Evolutionary conservation across 83 land plant species (phyloP).

Genomic region (Diphasiastrum complanatum): DNA sequence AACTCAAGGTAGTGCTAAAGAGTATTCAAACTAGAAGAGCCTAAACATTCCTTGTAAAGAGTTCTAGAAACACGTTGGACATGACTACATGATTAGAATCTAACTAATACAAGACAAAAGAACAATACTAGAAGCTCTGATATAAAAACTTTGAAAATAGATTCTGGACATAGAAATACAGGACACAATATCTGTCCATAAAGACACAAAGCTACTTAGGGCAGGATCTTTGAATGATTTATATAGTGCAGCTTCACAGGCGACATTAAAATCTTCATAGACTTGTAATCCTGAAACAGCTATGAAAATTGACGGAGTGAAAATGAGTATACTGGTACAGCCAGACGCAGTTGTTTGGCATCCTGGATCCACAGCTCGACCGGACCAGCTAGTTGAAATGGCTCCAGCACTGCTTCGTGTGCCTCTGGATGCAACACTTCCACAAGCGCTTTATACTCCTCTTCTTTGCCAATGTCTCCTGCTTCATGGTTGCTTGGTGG

Average conservation of each 20-base stretch:
- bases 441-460: slow-evolving; percentile 28
- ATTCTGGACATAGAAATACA: too few relatives aligned
- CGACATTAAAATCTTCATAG: too few relatives aligned
- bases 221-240: too few relatives aligned
- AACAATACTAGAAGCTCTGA: too few relatives aligned
- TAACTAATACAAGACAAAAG: too few relatives aligned
- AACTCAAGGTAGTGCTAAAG: neutral
- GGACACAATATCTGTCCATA: too few relatives aligned
- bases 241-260: too few relatives aligned
- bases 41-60: neutral
- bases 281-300: neutral
- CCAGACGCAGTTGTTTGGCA: slow-evolving; percentile 70
- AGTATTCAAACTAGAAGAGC: neutral
- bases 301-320: neutral
- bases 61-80: too few relatives aligned
- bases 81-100: too few relatives aligned
- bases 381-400: slow-evolving; percentile 88
- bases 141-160: too few relatives aligned
- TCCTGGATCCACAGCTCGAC: slow-evolving; percentile 98
- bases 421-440: slow-evolving; percentile 18
- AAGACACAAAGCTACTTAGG: too few relatives aligned
- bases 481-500: slow-evolving; percentile 27
- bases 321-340: slow-evolving; percentile 55
- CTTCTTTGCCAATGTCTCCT: slow-evolving; percentile 21
- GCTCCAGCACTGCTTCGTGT: slow-evolving; percentile 54